Percentiles rank a stretch among this genome's conserved stretches.
Conservation (phyloP, 768 basidiomycete species). For the Boletus reticuloceps region DNA sequence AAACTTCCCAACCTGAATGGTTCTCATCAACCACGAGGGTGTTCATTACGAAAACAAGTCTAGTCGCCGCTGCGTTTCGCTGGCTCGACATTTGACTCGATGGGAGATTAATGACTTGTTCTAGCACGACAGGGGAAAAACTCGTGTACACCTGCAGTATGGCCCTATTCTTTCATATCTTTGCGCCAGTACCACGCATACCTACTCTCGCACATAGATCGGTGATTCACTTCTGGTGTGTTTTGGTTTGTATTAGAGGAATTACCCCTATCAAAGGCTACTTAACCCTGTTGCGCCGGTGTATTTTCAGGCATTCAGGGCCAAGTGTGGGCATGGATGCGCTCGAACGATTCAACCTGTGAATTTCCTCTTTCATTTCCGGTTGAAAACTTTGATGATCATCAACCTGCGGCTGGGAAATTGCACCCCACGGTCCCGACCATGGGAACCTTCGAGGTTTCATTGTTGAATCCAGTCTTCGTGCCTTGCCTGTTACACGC, state of each 20-base stretch:
- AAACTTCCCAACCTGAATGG: no score
- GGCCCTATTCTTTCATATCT: no score
- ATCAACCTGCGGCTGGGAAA: neutral
- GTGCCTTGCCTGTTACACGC: neutral
- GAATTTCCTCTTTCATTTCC: conserved; percentile 9
- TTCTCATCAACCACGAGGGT: neutral
- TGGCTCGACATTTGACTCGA: neutral
- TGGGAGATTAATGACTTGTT: neutral
- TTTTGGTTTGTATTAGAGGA: neutral
- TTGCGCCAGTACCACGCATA: neutral
- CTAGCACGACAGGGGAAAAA: neutral
- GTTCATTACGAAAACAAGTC: neutral
- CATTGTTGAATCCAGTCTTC: neutral
- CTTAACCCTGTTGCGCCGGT: neutral
- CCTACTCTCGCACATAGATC: conserved; percentile 1
- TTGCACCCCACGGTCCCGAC: conserved; percentile 5
- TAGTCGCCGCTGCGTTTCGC: neutral
- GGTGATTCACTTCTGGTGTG: neutral
- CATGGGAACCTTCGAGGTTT: neutral
- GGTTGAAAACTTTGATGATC: neutral
- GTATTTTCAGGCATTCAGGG: neutral
- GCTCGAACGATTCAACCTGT: neutral
- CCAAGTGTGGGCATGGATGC: neutral
- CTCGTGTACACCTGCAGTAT: neutral
- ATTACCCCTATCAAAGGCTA: neutral